These are phyloP conservation scores for Phialocephala sp. DNA, from an alignment of 2,329 filamentous ascomycete genomes.

Conservation along the genomic window DNA sequence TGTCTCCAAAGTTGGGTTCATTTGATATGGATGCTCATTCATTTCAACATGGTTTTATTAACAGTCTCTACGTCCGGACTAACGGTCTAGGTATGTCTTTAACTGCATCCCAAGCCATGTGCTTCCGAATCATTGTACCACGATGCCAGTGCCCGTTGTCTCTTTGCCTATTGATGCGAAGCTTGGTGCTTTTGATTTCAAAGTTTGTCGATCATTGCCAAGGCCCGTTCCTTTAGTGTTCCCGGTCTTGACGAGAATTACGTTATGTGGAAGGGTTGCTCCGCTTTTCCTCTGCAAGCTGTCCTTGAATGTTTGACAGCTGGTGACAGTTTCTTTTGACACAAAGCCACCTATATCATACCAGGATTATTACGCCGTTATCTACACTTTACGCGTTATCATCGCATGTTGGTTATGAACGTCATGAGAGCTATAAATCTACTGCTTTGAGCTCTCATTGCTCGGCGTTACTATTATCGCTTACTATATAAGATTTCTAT, in stretches of 20 bases:
- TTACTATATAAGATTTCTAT: background rate
- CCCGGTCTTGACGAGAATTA: constrained; percentile 19
- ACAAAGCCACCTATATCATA: constrained; percentile 23
- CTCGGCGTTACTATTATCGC: background rate
- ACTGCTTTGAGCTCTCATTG: background rate
- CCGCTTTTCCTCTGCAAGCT: constrained; percentile 20
- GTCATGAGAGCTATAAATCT: constrained; percentile 6
- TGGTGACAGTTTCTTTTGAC: constrained; percentile 34
- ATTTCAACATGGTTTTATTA: no score
- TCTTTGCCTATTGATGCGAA: background rate
- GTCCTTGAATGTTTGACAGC: constrained; percentile 30
- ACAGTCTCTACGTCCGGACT: no score
- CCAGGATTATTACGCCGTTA: constrained; percentile 18
- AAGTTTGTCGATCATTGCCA: background rate
- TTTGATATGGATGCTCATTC: no score
- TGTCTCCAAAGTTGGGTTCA: no score
- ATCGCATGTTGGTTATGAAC: background rate
- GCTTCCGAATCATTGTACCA: background rate
- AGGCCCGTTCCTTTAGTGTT: constrained; percentile 12
- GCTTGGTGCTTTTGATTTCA: background rate
- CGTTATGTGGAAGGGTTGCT: constrained; percentile 21
- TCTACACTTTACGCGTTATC: constrained; percentile 25
- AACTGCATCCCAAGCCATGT: no score
- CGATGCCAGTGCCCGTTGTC: background rate
- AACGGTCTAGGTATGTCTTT: no score